Percentiles rank a stretch among this genome's conserved stretches.
Conservation (phyloP, 2,329 filamentous ascomycete species). For the Penicillium sp. region DNA sequence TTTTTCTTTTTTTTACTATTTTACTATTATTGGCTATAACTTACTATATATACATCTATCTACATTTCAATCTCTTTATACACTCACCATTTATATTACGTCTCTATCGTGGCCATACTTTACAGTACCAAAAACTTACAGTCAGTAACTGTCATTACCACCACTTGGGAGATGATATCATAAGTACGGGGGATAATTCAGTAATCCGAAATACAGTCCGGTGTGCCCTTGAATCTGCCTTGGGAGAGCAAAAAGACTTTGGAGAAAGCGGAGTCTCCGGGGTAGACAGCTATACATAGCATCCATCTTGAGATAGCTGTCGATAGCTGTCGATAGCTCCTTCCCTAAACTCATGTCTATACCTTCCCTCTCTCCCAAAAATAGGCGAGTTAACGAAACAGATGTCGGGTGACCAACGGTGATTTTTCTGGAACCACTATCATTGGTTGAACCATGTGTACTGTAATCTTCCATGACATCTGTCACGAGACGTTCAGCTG, state of each 20-base stretch:
- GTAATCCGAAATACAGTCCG: conserved; percentile 6
- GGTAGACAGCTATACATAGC: conserved; percentile 8
- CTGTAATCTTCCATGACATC: conserved; percentile 1
- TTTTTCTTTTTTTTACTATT: background rate
- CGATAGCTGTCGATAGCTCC: too few species aligned
- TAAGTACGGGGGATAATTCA: background rate
- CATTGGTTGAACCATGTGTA: conserved; percentile 24
- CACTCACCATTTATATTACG: too few species aligned
- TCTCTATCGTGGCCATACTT: background rate
- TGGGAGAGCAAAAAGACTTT: background rate
- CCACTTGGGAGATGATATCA: conserved; percentile 14
- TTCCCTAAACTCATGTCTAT: background rate
- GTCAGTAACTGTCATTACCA: conserved; percentile 6
- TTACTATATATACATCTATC: background rate
- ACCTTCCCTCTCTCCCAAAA: background rate
- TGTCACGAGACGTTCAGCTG: conserved; percentile 28
- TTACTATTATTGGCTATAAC: background rate
- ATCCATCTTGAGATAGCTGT: background rate
- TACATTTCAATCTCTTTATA: background rate
- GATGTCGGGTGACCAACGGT: conserved; percentile 41
- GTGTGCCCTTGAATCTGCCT: background rate
- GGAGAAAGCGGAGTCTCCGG: conserved; percentile 11
- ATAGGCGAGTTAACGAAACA: background rate
- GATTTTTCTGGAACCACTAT: conserved; percentile 32
- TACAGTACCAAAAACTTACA: background rate